Base-by-base conservation (phyloP, 768 basidiomycete species). In the Suillus brevipes region DNA sequence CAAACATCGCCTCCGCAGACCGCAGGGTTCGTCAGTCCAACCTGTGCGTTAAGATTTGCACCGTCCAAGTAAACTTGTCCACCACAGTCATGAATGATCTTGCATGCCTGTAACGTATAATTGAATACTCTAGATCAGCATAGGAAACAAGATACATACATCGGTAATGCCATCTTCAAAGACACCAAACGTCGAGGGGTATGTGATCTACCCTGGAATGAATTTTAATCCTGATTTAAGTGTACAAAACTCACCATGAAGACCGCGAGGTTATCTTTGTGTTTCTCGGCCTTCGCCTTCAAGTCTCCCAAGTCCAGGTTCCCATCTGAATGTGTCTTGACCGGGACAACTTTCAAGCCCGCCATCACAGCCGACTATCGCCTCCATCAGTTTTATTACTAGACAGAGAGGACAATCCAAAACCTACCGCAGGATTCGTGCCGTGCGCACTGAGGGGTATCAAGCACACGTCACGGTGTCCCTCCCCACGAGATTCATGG, bases 1-100 rank as follows among this genome's bases (percentile, higher is more conserved):
- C 95, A 97, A 45, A 99, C 95, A 77, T 99, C 97, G 61, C 95
- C 97, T 56, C 97, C 97, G 71, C 95, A 97, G n/a, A 85, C 89
- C 1, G 92, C 94, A 42, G 93, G 93, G 74, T 95, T 94, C 37
- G 96, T 97, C 65, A 97, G 75, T 31, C 96, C 95, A 66, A 98
- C 87, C 71, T 97, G 93, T 56, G 95, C 95, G 73, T 97, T 97
- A 67, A 97, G 82, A 74, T 99, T 99, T 52, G 96, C 96, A 68
- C 89, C 88, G 74, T 99, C 97, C 62, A 99, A 84, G 79, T 99
- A 99, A 42, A 99, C 97, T 74, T 99, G 96, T 36, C 97, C 97
- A 20, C 97, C 97, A 71, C 93, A 89, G 63, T 94, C 86, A 73
- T 99, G 97, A 40, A 97, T 91, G 72, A 97, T 94, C 72, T 91